These are phyloP conservation scores for Phytophthora rubi DNA, from an alignment of 352 stramenopile genomes.

Conservation along the genomic window DNA sequence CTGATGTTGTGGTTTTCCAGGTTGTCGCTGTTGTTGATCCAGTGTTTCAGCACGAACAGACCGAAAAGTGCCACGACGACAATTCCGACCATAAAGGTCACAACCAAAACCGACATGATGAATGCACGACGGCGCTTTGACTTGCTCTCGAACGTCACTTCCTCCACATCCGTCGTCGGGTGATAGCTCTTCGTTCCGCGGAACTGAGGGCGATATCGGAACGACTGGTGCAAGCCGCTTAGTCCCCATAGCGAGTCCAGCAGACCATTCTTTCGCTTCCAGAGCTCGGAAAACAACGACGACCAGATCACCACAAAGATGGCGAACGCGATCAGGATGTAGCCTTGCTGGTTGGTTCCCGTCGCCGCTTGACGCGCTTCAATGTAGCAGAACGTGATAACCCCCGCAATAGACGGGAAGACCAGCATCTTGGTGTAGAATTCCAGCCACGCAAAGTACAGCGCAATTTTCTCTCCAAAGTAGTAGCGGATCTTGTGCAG, in stretches of 20 bases:
- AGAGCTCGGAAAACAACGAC: conserved; percentile 87
- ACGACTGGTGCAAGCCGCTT: conserved; percentile 71
- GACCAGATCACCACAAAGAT: conserved; percentile 90
- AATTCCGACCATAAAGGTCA: conserved; percentile 79
- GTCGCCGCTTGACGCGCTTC: conserved; percentile 49
- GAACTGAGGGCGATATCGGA: conserved; percentile 88
- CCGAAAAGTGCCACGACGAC: conserved; percentile 70
- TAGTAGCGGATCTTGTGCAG: conserved; percentile 91
- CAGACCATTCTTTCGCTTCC: conserved; percentile 88
- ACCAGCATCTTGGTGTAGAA: conserved; percentile 95
- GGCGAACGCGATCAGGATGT: conserved; percentile 80
- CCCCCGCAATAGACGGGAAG: conserved; percentile 74
- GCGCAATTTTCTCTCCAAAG: conserved; percentile 91
- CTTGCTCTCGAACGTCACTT: conserved; percentile 74
- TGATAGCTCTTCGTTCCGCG: conserved; percentile 78
- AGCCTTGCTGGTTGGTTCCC: conserved; percentile 60
- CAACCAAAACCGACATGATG: conserved; percentile 60
- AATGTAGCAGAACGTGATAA: conserved; percentile 78
- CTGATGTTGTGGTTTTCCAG: conserved; percentile 39
- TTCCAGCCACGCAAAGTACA: conserved; percentile 93
- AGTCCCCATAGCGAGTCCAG: conserved; percentile 89
- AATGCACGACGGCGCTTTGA: conserved; percentile 62
- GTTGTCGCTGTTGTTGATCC: conserved; percentile 61
- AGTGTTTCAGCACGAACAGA: conserved; percentile 81
- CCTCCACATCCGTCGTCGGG: conserved; percentile 63